A percentile compares a stretch with the other conserved stretches of the same genome.
Evolutionary conservation across 306 rosid genomes (phyloP).

Genomic region (Ziziphus jujuba): DNA sequence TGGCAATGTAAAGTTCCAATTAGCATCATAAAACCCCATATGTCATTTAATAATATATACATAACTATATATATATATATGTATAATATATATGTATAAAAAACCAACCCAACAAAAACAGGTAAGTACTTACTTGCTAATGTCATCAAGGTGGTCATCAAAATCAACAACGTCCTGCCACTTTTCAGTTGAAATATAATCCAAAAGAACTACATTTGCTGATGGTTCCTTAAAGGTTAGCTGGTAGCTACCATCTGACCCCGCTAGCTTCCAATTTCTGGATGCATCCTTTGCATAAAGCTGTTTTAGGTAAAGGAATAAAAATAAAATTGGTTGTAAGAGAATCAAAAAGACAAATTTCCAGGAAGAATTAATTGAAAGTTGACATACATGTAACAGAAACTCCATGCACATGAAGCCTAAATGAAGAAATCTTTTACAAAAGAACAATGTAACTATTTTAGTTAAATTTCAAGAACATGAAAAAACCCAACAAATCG

Average conservation of each 20-base stretch:
- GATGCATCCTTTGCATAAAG: conserved; percentile 80
- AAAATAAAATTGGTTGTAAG: not conserved
- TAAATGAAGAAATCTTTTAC: no score
- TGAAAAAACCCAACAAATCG: not conserved
- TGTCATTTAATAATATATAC: not conserved
- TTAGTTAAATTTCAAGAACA: not conserved
- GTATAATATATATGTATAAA: no score
- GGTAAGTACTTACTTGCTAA: conserved; percentile 66
- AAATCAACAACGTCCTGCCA: conserved; percentile 81
- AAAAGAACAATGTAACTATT: no score
- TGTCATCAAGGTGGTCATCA: conserved; percentile 94
- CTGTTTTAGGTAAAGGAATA: conserved; percentile 40
- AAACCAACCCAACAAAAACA: not conserved
- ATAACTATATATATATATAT: no score
- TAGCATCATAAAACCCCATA: not conserved
- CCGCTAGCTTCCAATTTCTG: conserved; percentile 77
- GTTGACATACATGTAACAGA: not conserved
- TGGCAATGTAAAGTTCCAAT: conserved; percentile 4
- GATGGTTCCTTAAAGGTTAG: conserved; percentile 73
- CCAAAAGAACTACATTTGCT: conserved; percentile 76
- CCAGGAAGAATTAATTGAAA: not conserved
- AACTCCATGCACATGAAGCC: not conserved
- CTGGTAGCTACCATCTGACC: conserved; percentile 59
- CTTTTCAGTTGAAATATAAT: conserved; percentile 73
- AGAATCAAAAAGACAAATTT: not conserved